These are phyloP conservation scores for Catharanthus roseus DNA, from an alignment of 257 asterid genomes.

Conservation along the genomic window DNA sequence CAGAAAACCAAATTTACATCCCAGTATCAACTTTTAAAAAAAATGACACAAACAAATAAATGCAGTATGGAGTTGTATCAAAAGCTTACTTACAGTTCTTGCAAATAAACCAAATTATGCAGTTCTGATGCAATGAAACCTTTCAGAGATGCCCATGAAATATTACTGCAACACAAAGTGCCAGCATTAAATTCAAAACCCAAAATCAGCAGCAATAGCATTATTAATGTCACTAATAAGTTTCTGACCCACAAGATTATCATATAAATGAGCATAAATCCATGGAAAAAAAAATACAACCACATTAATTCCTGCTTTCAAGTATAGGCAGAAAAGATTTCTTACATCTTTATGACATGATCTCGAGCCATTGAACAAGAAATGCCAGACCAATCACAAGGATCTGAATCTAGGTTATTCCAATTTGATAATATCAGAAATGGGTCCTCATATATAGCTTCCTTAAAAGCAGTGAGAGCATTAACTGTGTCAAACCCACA, in stretches of 20 bases:
- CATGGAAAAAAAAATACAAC: neutral
- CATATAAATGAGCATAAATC: neutral
- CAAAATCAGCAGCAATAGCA: conserved; percentile 3
- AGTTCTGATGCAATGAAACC: conserved; percentile 81
- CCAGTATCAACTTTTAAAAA: neutral
- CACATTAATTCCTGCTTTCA: neutral
- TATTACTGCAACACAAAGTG: conserved; percentile 54
- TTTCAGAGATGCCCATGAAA: conserved; percentile 71
- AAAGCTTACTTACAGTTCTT: conserved; percentile 79
- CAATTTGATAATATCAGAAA: conserved; percentile 65
- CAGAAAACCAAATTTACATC: conserved; percentile 19
- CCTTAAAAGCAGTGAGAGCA: conserved; percentile 76
- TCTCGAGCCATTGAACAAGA: conserved; percentile 63
- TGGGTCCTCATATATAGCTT: conserved; percentile 89
- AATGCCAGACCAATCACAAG: conserved; percentile 80
- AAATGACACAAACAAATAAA: neutral
- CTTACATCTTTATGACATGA: conserved; percentile 83
- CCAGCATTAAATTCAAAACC: conserved; percentile 10
- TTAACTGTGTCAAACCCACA: conserved; percentile 42
- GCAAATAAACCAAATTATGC: conserved; percentile 49
- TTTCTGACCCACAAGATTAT: neutral
- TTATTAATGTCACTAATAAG: neutral
- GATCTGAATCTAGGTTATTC: conserved; percentile 71
- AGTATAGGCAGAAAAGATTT: conserved; percentile 3
- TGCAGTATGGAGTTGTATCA: neutral